Evolutionary conservation across 495 filamentous ascomycete genomes (phyloP).

Genomic region (Cryomyces antarcticus): DNA sequence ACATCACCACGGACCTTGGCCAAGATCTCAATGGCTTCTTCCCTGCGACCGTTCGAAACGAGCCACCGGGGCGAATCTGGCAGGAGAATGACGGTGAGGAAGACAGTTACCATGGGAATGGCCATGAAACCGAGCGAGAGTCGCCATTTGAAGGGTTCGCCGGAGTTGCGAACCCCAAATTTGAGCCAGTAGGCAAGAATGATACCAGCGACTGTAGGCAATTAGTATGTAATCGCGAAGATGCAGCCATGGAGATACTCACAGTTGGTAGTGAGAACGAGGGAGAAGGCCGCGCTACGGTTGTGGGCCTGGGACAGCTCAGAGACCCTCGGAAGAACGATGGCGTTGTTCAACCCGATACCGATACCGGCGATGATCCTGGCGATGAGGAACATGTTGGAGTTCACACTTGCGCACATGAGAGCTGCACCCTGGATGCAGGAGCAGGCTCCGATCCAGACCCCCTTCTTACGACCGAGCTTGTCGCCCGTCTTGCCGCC

Average conservation of each 20-base stretch:
- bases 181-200: constrained; percentile 27
- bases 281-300: neutral
- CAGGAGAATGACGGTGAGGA: constrained; percentile 8
- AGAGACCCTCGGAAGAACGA: neutral
- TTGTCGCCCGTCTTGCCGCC: constrained; percentile 1
- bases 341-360: constrained; percentile 1
- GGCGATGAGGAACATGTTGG: neutral
- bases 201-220: constrained; percentile 10
- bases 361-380: neutral
- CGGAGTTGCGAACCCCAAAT: constrained; percentile 23
- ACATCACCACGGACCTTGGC: constrained; percentile 3
- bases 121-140: constrained; percentile 27
- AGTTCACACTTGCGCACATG: neutral
- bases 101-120: constrained; percentile 17
- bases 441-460: neutral
- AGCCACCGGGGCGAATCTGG: constrained; percentile 24
- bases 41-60: constrained; percentile 17
- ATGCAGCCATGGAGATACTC: neutral
- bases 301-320: constrained; percentile 1
- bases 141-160: constrained; percentile 22
- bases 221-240: neutral
- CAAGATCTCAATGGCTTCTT: constrained; percentile 19
- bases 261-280: neutral
- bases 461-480: constrained; percentile 1
- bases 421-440: neutral